Evolutionary conservation across 2,329 filamentous ascomycete species (phyloP).

Genomic region (Alternaria ethzedia): DNA sequence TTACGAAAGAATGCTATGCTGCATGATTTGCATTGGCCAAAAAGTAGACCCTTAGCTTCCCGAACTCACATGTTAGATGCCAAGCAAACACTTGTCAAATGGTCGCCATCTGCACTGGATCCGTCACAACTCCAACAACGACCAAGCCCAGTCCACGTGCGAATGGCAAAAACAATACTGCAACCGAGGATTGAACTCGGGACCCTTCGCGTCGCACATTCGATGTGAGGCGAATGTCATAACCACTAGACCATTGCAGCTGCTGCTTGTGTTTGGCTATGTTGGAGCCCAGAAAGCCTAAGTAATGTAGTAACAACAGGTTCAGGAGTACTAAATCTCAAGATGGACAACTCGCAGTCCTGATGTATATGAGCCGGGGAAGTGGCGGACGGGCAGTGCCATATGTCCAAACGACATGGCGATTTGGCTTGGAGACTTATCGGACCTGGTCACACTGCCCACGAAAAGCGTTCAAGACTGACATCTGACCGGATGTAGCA

Average conservation of each 20-base stretch:
- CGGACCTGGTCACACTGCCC: not conserved
- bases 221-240: conserved; percentile 8
- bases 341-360: not conserved
- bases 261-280: not conserved
- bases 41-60: not conserved
- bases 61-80: not conserved
- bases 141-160: not conserved
- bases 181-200: conserved; percentile 5
- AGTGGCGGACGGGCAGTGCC: not conserved
- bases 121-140: not conserved
- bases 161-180: conserved; percentile 5
- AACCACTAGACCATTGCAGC: conserved; percentile 8
- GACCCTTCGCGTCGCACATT: conserved; percentile 1
- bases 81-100: not conserved
- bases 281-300: not conserved
- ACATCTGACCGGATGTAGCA: not conserved
- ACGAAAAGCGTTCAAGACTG: not conserved
- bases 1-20: not conserved
- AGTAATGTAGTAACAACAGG: not conserved
- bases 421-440: not conserved
- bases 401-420: not conserved
- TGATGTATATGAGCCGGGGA: not conserved
- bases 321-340: not conserved
- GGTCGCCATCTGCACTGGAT: not conserved
- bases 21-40: not conserved